Conservation (phyloP, 768 basidiomycete genomes). For the Mrakia blollopis region DNA sequence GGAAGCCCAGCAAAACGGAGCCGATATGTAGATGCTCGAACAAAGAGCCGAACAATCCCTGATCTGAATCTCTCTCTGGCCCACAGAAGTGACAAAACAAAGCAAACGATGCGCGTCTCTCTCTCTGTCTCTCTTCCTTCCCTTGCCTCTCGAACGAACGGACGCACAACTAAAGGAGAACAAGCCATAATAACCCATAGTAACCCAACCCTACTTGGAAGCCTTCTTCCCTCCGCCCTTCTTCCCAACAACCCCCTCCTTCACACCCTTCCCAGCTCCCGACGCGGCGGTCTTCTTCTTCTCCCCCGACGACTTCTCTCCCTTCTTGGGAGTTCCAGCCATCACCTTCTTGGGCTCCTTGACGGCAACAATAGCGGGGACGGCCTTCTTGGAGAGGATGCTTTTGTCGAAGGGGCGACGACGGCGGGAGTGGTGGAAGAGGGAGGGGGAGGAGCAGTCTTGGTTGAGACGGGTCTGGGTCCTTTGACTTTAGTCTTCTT, state of each 20-base stretch:
- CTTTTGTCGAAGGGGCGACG: slow-evolving; percentile 47
- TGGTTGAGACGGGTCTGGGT: slow-evolving; percentile 28
- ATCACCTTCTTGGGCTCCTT: slow-evolving; percentile 34
- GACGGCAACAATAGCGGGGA: slow-evolving; percentile 24
- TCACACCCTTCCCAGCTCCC: slow-evolving; percentile 30
- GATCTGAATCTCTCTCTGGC: too few relatives aligned
- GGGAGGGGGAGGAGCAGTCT: slow-evolving; percentile 36
- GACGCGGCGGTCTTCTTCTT: slow-evolving; percentile 32
- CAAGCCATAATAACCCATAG: too few relatives aligned
- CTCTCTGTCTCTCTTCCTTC: too few relatives aligned
- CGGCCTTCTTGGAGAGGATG: slow-evolving; percentile 38
- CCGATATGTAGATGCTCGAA: too few relatives aligned
- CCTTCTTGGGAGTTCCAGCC: slow-evolving; percentile 26
- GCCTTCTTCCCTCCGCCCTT: slow-evolving; percentile 31
- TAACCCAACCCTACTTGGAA: neutral
- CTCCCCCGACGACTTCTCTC: slow-evolving; percentile 20
- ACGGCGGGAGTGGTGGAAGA: neutral
- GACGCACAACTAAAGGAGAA: too few relatives aligned
- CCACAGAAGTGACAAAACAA: too few relatives aligned
- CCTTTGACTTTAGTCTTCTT: slow-evolving; percentile 35
- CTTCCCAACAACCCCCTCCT: slow-evolving; percentile 36
- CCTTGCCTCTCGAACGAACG: too few relatives aligned
- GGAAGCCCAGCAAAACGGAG: too few relatives aligned
- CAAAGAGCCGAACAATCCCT: too few relatives aligned
- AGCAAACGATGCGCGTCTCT: too few relatives aligned